Evolutionary conservation across 345 rosid genomes (phyloP).

Genomic region (Mallotus nudiflorus): DNA sequence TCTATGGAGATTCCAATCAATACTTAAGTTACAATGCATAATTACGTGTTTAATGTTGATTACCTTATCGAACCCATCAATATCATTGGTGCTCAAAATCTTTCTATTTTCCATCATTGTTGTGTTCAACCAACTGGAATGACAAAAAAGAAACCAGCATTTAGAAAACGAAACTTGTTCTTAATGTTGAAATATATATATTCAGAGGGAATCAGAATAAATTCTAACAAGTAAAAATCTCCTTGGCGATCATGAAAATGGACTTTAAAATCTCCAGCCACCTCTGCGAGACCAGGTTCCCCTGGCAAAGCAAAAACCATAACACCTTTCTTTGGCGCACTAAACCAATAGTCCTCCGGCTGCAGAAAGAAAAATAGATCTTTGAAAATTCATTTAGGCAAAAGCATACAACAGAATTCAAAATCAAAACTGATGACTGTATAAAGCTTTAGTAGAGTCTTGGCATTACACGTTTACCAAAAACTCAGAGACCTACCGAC

Average conservation of each 20-base stretch:
- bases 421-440: background rate
- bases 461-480: background rate
- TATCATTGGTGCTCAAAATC: conserved; percentile 58
- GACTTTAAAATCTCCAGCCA: conserved; percentile 83
- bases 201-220: background rate
- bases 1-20: background rate
- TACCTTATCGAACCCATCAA: conserved; percentile 93
- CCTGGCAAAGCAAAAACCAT: conserved; percentile 93
- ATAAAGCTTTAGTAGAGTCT: background rate
- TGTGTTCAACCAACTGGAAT: conserved; percentile 86
- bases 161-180: background rate
- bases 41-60: background rate
- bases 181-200: conserved; percentile 5
- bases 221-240: conserved; percentile 82
- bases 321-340: conserved; percentile 84
- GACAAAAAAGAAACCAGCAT: background rate
- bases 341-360: conserved; percentile 97
- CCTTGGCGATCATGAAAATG: conserved; percentile 90
- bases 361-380: conserved; percentile 26
- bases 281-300: conserved; percentile 84
- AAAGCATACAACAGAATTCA: background rate
- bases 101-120: conserved; percentile 79
- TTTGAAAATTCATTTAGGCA: background rate
- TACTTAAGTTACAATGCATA: background rate
- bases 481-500: conserved; percentile 43